A percentile compares a stretch with the other conserved stretches of the same genome.
phyloP scores from a whole-genome alignment of 2,329 filamentous ascomycete genomes.

The Hypomyces rosellus region DNA sequence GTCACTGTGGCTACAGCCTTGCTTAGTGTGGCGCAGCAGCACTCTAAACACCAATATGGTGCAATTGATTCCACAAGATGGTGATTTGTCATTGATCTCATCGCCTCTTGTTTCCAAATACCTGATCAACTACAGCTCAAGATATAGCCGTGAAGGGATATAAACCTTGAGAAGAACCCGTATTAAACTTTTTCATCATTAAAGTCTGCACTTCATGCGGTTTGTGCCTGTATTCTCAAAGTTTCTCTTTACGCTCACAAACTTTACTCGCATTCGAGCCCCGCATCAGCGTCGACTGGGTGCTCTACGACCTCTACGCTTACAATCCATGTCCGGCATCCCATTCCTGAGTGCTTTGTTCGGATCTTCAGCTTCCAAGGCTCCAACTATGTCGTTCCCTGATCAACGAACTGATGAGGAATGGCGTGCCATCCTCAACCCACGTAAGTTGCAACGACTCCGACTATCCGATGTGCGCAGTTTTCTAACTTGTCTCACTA shows the following conservation, averaged over 20 bases:
- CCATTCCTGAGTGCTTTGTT: slow-evolving; percentile 76
- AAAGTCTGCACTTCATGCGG: slow-evolving; percentile 37
- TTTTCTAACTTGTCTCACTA: slow-evolving; percentile 30
- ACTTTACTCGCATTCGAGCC: slow-evolving; percentile 33
- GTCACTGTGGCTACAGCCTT: too few relatives aligned
- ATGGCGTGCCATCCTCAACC: slow-evolving; percentile 79
- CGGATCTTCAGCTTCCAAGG: slow-evolving; percentile 50
- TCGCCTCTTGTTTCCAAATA: too few relatives aligned
- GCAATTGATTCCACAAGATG: too few relatives aligned
- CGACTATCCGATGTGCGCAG: background rate
- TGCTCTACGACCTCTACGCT: slow-evolving; percentile 21
- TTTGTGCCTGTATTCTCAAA: slow-evolving; percentile 42
- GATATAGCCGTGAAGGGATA: too few relatives aligned
- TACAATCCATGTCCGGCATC: slow-evolving; percentile 65
- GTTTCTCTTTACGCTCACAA: slow-evolving; percentile 43
- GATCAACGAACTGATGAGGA: slow-evolving; percentile 74
- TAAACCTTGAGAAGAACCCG: too few relatives aligned
- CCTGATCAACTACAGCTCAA: too few relatives aligned
- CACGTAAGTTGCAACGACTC: slow-evolving; percentile 27
- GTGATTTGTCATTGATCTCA: too few relatives aligned
- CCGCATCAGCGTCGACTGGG: slow-evolving; percentile 15
- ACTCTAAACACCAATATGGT: too few relatives aligned
- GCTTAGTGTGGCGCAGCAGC: too few relatives aligned
- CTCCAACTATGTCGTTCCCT: slow-evolving; percentile 65
- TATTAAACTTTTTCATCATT: too few relatives aligned